Base-by-base conservation (phyloP, 495 filamentous ascomycete species). In the Geopyxis carbonaria region DNA sequence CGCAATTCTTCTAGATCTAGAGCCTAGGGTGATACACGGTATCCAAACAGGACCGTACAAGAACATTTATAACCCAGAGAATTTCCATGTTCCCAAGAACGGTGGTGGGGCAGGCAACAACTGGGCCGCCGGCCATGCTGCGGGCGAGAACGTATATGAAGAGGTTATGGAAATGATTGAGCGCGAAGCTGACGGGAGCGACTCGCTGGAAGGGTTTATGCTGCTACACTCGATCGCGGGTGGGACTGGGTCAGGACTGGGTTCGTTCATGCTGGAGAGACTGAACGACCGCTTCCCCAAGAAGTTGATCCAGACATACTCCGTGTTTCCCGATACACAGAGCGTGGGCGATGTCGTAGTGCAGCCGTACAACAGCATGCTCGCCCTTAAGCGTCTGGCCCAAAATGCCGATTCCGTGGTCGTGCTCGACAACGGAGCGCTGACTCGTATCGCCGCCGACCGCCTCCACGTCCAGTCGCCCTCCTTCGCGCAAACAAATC, bases 101-200 rank as follows among this genome's bases (percentile, higher is more conserved):
- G 89, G 91, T 32, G 73, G 77, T 30, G 89, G 89, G 22, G 89
- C 91, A 4, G 89, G 84, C 40, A 97, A 97, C 58, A 95, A 94
- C 58, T 97, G 89, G 89, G 89, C 81, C 42, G 76, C 86, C 47
- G 89, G 89, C 13, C 95, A 95, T 62, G 72, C 83, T 30, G 77
- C 78, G n/a, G 89, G 85, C 44, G 85, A 93, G 56, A 64, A 64
- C 21, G 84, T 97, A 14, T 81, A 93, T 46, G 89, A 97, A 55
- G 89, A 95, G 57, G 81, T 97, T 39, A 80, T 95, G 66, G 89
- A 97, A 58, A 97, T 97, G 86, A 94, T 97, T 49, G 91, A 97
- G 59, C 78, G 89, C 40, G 89, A 97, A 59, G 89, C 89, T 13
- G 89, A 97, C 59, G 89, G 89, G 15, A 94, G 86, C 61, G 89